phyloP scores from a whole-genome alignment of 305 asterid genomes.

The Andrographis paniculata region DNA sequence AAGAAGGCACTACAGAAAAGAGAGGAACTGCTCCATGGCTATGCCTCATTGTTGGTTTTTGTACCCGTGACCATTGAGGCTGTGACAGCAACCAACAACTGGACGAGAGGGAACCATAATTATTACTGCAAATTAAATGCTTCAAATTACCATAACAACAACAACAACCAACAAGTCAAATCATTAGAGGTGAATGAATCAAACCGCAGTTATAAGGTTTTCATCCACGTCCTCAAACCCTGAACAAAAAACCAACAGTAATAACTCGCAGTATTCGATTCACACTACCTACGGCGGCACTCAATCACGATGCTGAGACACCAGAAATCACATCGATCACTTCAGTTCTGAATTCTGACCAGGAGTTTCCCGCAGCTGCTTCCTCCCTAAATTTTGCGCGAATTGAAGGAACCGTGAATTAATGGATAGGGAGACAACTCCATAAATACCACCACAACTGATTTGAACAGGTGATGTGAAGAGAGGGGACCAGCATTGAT shows the following conservation, averaged over 20 bases:
- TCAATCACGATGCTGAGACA: too few species aligned
- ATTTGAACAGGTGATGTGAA: not conserved
- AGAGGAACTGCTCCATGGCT: slow-evolving; percentile 15
- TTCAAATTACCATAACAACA: not conserved
- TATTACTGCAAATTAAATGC: not conserved
- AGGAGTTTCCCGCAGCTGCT: too few species aligned
- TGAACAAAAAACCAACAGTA: too few species aligned
- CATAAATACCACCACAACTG: not conserved
- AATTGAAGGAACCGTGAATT: not conserved
- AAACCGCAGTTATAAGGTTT: not conserved
- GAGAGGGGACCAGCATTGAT: not conserved
- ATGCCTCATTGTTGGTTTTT: slow-evolving; percentile 18
- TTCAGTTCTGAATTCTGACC: too few species aligned
- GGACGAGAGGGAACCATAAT: slow-evolving; percentile 12
- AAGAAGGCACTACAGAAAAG: slow-evolving; percentile 8
- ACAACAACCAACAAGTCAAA: too few species aligned
- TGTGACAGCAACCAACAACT: slow-evolving; percentile 20
- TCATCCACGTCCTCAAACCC: too few species aligned
- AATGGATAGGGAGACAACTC: not conserved
- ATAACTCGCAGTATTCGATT: too few species aligned
- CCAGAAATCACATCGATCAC: too few species aligned
- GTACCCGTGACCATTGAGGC: slow-evolving; percentile 13
- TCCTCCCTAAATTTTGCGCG: not conserved
- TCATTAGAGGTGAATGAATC: not conserved
- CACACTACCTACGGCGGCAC: too few species aligned